Evolutionary conservation across 768 basidiomycete genomes (phyloP), one percentile per base, ranked within the genome.

Genomic region (Boletus patriciae): DNA sequence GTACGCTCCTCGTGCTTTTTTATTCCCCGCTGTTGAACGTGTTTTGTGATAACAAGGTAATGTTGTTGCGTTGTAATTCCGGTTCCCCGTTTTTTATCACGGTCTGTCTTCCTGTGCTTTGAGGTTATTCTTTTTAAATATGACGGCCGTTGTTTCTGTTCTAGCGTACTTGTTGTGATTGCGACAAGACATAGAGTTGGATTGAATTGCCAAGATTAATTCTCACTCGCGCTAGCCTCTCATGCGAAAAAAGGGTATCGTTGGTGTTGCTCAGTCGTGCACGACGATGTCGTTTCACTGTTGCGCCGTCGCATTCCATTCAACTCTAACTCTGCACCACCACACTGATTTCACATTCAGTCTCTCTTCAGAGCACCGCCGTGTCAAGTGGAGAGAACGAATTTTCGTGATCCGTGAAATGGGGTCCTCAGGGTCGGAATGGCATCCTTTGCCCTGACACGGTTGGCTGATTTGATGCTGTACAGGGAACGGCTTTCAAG

Each of bases 11-110:
- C 27, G 2, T 52, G 55, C 34, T 55, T 58, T 45, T 19, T 23
- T 64, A 43, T 58, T 41, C 31, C 40, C 11, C 49, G 53, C n/a
- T 65, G 58, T 63, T 62, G 25, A 7, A 50, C 18, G n/a, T n/a
- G 33, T 34, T 50, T 3, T 12, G 8, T 34, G 27, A 27, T 54
- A 34, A 29, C 10, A 51, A 60, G 54, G 46, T 50, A 56, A 46
- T 52, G 21, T 40, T 36, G 33, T 50, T 43, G 27, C 40, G 37
- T 48, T 57, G 54, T 58, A 52, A 37, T 50, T 33, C n/a, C 27
- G 52, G 25, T 2, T 6, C 21, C 11, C 36, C 34, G 0, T n/a
- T 13, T 34, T 36, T 31, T 31, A 12, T 53, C 21, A n/a, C n/a
- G 61, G 37, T 38, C 37, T 52, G 10, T 52, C 44, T 12, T 50